Percentiles rank a stretch among this genome's conserved stretches.
Evolutionary conservation across 2,329 filamentous ascomycete genomes (phyloP).

Genomic region (Colletotrichum sp.): DNA sequence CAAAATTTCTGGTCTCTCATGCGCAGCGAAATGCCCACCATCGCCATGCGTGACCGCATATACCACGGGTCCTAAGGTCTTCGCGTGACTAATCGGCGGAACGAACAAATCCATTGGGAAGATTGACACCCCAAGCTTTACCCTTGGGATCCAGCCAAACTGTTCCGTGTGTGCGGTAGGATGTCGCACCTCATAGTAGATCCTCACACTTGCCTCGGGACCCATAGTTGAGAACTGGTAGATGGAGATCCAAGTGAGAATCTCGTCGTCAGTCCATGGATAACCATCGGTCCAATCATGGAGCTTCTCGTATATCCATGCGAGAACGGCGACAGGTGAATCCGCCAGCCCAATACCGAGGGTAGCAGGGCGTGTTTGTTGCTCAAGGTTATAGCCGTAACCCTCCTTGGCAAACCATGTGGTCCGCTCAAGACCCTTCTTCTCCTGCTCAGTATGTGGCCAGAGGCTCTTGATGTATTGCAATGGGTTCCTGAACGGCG

Average conservation of each 20-base stretch:
- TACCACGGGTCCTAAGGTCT: conserved; percentile 66
- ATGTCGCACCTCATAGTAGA: conserved; percentile 74
- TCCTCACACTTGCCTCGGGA: conserved; percentile 68
- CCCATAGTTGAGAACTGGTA: conserved; percentile 76
- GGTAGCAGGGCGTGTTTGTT: conserved; percentile 75
- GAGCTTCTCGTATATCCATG: conserved; percentile 85
- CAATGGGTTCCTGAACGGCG: conserved; percentile 55
- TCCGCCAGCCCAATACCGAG: conserved; percentile 73
- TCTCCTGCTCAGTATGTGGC: conserved; percentile 58
- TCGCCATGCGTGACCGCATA: conserved; percentile 55
- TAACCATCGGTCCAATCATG: conserved; percentile 78
- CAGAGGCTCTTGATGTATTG: conserved; percentile 62
- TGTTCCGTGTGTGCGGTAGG: conserved; percentile 25
- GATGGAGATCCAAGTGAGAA: conserved; percentile 76
- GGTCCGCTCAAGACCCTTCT: conserved; percentile 54
- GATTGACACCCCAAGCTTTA: conserved; percentile 52
- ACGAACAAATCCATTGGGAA: conserved; percentile 65
- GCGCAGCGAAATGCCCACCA: conserved; percentile 68
- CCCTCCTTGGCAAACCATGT: conserved; percentile 65
- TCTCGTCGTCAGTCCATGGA: conserved; percentile 77
- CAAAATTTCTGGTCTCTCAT: conserved; percentile 60
- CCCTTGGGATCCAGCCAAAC: conserved; percentile 34
- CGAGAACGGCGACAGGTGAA: conserved; percentile 71
- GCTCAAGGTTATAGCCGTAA: conserved; percentile 62
- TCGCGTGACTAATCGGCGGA: conserved; percentile 59